A percentile compares a stretch with the other conserved stretches of the same genome.
Evolutionary conservation across 257 asterid species (phyloP).

Genomic region (Linaria vulgaris): DNA sequence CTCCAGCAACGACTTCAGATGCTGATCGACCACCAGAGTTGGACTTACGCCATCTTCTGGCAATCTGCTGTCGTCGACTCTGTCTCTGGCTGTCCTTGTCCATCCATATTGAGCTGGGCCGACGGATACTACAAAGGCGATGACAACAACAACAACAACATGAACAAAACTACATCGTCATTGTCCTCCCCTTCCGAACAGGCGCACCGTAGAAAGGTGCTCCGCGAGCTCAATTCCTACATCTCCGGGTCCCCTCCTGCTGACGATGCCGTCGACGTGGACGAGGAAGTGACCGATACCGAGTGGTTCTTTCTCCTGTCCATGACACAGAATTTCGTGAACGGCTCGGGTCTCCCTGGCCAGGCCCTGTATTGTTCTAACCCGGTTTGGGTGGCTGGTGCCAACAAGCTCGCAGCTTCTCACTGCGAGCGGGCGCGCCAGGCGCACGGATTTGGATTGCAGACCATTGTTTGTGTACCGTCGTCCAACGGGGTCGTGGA

Average conservation of each 20-base stretch:
- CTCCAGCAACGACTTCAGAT: constrained; percentile 75
- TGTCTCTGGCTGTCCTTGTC: constrained; percentile 33
- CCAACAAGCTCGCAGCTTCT: constrained; percentile 43
- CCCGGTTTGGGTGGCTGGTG: constrained; percentile 78
- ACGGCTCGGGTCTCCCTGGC: constrained; percentile 78
- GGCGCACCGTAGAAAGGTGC: constrained; percentile 66
- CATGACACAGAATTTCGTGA: constrained; percentile 75
- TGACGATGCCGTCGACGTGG: constrained; percentile 58
- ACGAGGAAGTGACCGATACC: constrained; percentile 83
- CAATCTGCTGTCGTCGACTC: constrained; percentile 54
- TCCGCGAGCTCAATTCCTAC: constrained; percentile 74
- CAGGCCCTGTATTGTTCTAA: constrained; percentile 58
- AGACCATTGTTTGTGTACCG: constrained; percentile 75
- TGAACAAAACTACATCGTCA: constrained; percentile 30
- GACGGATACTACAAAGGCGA: constrained; percentile 87
- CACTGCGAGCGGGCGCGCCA: constrained; percentile 76
- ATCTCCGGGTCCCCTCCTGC: constrained; percentile 44
- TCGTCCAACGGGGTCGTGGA: constrained; percentile 83
- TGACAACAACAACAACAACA: constrained; percentile 37
- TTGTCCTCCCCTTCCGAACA: constrained; percentile 52
- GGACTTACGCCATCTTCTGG: constrained; percentile 98
- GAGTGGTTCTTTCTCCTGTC: constrained; percentile 89
- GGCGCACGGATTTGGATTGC: constrained; percentile 68
- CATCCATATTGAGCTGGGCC: constrained; percentile 65
- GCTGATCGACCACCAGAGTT: constrained; percentile 64